phyloP scores from a whole-genome alignment of 306 rosid species.

The Trifolium fragiferum region DNA sequence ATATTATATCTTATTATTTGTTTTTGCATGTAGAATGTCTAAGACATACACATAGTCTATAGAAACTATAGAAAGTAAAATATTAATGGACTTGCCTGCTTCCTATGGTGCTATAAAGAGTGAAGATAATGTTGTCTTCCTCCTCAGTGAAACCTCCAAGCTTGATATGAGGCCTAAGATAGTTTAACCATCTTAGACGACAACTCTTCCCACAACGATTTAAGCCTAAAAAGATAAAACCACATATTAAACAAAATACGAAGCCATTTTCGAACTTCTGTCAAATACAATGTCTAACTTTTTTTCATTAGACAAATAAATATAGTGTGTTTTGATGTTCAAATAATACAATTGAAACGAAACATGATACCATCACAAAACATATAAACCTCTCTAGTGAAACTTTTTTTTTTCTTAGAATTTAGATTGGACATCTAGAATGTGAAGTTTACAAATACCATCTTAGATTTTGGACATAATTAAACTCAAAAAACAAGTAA shows the following conservation, averaged over 20 bases:
- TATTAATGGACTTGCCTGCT: slow-evolving; percentile 41
- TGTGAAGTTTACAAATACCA: neutral
- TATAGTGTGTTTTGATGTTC: neutral
- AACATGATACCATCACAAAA: neutral
- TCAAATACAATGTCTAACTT: neutral
- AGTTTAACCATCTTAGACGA: slow-evolving; percentile 44
- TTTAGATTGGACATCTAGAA: neutral
- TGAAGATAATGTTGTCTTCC: slow-evolving; percentile 34
- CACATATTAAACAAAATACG: neutral
- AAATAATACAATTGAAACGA: neutral
- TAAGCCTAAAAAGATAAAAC: slow-evolving; percentile 21
- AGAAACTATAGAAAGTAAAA: neutral
- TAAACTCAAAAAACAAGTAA: neutral
- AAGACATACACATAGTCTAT: neutral
- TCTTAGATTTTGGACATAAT: neutral
- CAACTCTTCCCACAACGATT: slow-evolving; percentile 44
- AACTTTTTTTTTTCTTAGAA: neutral
- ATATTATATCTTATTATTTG: neutral
- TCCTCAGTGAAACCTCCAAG: slow-evolving; percentile 46
- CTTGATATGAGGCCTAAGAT: slow-evolving; percentile 43
- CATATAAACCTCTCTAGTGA: neutral
- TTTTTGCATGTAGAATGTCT: neutral
- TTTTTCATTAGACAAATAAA: neutral
- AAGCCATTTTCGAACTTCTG: neutral
- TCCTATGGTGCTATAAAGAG: slow-evolving; percentile 38